Evolutionary conservation across 495 filamentous ascomycete species (phyloP), one percentile per base, ranked within the genome.

Genomic region (Talaromyces nanjingensis): DNA sequence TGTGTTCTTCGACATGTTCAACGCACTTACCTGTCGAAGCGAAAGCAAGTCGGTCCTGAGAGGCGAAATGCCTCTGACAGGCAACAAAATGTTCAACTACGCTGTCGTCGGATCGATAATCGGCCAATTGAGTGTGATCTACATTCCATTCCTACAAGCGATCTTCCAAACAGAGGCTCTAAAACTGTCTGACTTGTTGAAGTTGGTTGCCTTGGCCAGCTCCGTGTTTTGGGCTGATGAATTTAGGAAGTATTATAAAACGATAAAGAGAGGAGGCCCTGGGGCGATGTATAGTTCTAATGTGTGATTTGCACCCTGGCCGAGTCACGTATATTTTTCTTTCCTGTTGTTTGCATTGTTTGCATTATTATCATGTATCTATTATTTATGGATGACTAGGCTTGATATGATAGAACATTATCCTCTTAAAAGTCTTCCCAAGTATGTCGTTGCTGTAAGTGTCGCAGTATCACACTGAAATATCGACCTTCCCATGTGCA

Each of bases 1-100:
- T 70, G 94, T 98, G 24, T 81, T 98, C 27, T 98, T 97, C 73
- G 94, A 98, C 78, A 98, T 98, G 94, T 96, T 96, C 80, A 97
- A 97, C 73, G 94, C 94, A 0, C 80, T 98, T 14, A 89, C 91
- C 8, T 98, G 94, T 75, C 91, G 94, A 59, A 94, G 90, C 57
- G 93, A 97, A 73, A 83, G 82, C 66, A 98, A 98, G 70, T 92
- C 89, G 34, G 80, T 98, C 4, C 84, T 97, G 24, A 81, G 87
- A 31, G 93, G 93, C 49, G 94, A 98, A 71, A 82, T 98, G 25
- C 79, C 86, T 20, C 67, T 97, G 2, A 89, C 91, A 53, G 84
- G 84, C 8, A 98, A 98, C 70, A 89, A 86, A 54, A 92, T 97
- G 80, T 98, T 98, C 76, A 98, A 97, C 74, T 94, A 91, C 78